These are phyloP conservation scores for Epichloe scottii DNA, from an alignment of 2,329 filamentous ascomycete genomes.

Conservation along the genomic window DNA sequence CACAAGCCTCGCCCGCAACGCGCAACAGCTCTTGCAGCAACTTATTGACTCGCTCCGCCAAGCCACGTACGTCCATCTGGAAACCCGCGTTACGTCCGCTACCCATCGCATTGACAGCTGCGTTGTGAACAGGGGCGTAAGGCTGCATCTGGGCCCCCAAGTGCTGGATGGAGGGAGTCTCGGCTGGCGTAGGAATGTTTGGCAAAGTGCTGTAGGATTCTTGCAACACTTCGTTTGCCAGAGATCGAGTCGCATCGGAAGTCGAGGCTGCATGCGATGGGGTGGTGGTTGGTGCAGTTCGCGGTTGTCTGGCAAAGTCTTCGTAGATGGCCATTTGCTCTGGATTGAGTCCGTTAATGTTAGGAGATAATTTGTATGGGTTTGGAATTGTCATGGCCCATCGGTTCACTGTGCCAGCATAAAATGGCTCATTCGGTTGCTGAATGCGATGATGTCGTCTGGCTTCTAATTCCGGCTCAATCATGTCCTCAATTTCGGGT, in stretches of 20 bases:
- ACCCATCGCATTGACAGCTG: conserved; percentile 20
- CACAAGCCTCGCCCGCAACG: conserved; percentile 37
- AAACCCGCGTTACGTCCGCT: conserved; percentile 38
- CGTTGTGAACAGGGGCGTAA: conserved; percentile 41
- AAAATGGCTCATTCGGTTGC: conserved; percentile 72
- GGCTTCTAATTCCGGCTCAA: conserved; percentile 66
- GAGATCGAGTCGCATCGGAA: conserved; percentile 47
- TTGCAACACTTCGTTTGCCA: conserved; percentile 52
- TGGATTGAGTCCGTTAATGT: conserved; percentile 58
- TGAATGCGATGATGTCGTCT: conserved; percentile 64
- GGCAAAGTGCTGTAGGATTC: conserved; percentile 48
- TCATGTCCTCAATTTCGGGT: conserved; percentile 88
- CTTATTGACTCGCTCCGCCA: conserved; percentile 45
- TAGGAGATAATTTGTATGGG: conserved; percentile 76
- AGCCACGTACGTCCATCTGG: conserved; percentile 38
- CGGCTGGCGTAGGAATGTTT: conserved; percentile 44
- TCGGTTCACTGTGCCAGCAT: conserved; percentile 68
- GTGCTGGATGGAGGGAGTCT: conserved; percentile 44
- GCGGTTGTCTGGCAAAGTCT: conserved; percentile 81
- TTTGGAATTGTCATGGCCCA: conserved; percentile 93
- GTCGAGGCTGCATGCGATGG: conserved; percentile 42
- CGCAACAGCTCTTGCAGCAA: conserved; percentile 44
- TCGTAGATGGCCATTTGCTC: conserved; percentile 96
- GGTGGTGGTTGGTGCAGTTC: conserved; percentile 44
- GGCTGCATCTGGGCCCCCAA: conserved; percentile 39